phyloP scores from a whole-genome alignment of 31 red algal genomes.

The Pterothamnion heteromorphum region DNA sequence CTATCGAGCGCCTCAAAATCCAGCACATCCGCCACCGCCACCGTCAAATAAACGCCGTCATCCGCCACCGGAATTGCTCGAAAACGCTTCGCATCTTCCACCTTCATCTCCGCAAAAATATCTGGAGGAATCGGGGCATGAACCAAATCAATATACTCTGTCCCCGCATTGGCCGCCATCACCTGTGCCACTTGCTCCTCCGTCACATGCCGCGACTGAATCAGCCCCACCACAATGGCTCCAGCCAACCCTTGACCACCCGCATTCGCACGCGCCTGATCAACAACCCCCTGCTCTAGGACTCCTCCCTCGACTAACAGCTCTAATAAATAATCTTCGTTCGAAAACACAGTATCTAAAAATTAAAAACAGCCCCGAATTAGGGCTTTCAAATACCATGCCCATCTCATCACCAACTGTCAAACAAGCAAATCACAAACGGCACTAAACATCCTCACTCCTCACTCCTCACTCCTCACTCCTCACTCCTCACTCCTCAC shows the following conservation, averaged over 20 bases:
- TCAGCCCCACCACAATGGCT: neutral
- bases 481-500: no score
- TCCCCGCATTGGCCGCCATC: neutral
- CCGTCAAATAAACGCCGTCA: neutral
- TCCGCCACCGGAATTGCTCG: neutral
- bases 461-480: no score
- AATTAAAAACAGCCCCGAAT: no score
- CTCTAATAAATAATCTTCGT: constrained; percentile 28
- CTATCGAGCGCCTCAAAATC: neutral
- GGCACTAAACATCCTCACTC: no score
- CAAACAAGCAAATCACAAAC: no score
- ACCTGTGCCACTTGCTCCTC: neutral
- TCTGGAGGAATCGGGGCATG: neutral
- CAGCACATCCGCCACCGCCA: neutral
- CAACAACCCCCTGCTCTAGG: neutral
- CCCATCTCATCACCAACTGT: no score
- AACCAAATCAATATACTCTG: constrained; percentile 2
- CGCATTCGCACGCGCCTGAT: neutral
- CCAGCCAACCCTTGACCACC: no score
- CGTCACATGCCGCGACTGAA: neutral
- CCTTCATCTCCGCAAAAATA: neutral
- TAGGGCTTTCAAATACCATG: no score
- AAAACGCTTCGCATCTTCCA: neutral
- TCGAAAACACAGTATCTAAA: constrained; percentile 25
- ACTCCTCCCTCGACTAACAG: neutral